These are phyloP conservation scores for Metschnikowia bowlesiae DNA, from an alignment of 805 yeast genomes.

Conservation along the genomic window DNA sequence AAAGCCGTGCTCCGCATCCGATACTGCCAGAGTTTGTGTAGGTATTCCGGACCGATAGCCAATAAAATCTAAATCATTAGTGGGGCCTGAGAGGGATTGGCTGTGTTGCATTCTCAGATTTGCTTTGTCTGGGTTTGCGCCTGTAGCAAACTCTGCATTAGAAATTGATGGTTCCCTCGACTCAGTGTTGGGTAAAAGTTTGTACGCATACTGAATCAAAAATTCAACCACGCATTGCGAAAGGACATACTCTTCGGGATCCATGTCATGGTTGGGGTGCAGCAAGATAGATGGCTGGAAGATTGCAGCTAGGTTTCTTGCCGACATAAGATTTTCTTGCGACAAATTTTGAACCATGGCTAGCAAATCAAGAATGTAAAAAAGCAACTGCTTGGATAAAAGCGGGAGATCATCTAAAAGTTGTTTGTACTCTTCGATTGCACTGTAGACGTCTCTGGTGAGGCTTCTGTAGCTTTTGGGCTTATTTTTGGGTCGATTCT, in stretches of 20 bases:
- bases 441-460: constrained; percentile 60
- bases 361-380: constrained; percentile 80
- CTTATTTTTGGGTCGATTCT: constrained; percentile 17
- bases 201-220: constrained; percentile 78
- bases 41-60: constrained; percentile 27
- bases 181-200: constrained; percentile 56
- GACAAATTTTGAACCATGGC: constrained; percentile 81
- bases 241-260: constrained; percentile 85
- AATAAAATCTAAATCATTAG: constrained; percentile 33
- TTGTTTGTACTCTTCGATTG: constrained; percentile 65
- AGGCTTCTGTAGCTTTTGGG: constrained; percentile 52
- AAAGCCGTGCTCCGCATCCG: constrained; percentile 16
- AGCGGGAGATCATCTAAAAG: constrained; percentile 69
- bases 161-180: constrained; percentile 2
- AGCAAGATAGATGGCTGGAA: constrained; percentile 95
- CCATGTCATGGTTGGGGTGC: constrained; percentile 89
- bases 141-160: constrained; percentile 11
- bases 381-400: constrained; percentile 74
- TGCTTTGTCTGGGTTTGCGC: constrained; percentile 1
- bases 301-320: constrained; percentile 88
- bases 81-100: constrained; percentile 29
- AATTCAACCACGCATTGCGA: constrained; percentile 86
- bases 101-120: constrained; percentile 27
- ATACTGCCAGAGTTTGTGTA: constrained; percentile 9
- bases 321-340: constrained; percentile 81